A percentile compares a stretch with the other conserved stretches of the same genome.
These are phyloP conservation scores for Thraustotheca clavata DNA, from an alignment of 352 stramenopile species.

Conservation along the genomic window DNA sequence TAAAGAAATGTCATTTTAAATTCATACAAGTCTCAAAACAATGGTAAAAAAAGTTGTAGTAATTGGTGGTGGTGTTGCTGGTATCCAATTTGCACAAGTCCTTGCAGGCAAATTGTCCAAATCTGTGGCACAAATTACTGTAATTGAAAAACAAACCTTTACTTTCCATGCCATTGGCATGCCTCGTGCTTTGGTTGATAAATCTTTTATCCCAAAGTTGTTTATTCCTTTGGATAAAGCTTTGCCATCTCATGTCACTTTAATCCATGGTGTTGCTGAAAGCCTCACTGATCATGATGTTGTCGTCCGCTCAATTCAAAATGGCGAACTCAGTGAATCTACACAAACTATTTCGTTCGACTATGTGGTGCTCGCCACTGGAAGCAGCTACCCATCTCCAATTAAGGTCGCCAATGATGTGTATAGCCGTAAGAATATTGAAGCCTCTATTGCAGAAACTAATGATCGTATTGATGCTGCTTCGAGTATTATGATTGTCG, in stretches of 20 bases:
- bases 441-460: conserved; percentile 30
- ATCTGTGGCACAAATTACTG: conserved; percentile 28
- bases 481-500: conserved; percentile 42
- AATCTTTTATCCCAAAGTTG: conserved; percentile 27
- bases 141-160: conserved; percentile 36
- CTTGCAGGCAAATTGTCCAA: conserved; percentile 25
- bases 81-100: conserved; percentile 29
- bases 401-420: conserved; percentile 22
- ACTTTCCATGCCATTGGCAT: conserved; percentile 32
- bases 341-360: conserved; percentile 24
- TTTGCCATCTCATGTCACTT: conserved; percentile 21
- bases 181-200: conserved; percentile 32
- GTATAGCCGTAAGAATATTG: conserved; percentile 21
- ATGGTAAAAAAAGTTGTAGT: conserved; percentile 25
- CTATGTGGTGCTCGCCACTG: conserved; percentile 27
- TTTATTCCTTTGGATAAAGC: conserved; percentile 34
- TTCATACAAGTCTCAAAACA: too few relatives aligned
- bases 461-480: conserved; percentile 30
- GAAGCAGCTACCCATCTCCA: conserved; percentile 27
- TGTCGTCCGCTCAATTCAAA: conserved; percentile 5
- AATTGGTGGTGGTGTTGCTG: conserved; percentile 28
- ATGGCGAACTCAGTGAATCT: not conserved
- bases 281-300: conserved; percentile 26
- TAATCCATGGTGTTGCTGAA: conserved; percentile 25
- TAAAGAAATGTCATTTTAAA: too few relatives aligned